Conservation (phyloP, 2,329 filamentous ascomycete genomes). For the Diaporthe velutina region DNA sequence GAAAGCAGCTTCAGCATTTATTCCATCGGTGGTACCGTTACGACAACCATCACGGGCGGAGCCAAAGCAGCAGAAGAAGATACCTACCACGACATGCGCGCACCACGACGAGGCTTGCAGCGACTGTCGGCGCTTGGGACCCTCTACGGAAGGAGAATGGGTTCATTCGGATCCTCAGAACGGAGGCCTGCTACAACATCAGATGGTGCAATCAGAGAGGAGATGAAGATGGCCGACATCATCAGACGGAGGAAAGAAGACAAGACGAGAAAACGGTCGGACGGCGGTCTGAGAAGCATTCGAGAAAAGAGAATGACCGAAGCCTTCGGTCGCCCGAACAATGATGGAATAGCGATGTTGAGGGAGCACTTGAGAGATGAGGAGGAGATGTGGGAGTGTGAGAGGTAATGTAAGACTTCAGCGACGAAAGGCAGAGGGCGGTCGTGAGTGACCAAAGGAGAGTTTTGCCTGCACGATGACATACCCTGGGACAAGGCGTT, state of each 20-base stretch:
- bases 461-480: too few species aligned
- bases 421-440: too few species aligned
- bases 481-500: too few species aligned
- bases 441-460: too few species aligned
- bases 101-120: constrained; percentile 22
- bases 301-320: constrained; percentile 33
- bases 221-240: constrained; percentile 44
- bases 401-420: neutral
- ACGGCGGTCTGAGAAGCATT: neutral
- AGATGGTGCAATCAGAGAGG: constrained; percentile 33
- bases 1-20: constrained; percentile 19
- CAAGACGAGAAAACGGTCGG: constrained; percentile 46
- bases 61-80: neutral
- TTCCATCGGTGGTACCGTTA: constrained; percentile 4
- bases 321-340: constrained; percentile 7
- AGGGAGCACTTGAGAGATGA: neutral
- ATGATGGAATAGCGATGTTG: neutral
- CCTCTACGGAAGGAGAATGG: constrained; percentile 20
- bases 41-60: neutral
- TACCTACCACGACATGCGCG: neutral
- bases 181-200: neutral
- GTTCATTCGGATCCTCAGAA: constrained; percentile 38
- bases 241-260: constrained; percentile 49
- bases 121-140: constrained; percentile 39
- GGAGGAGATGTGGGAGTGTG: neutral